These are phyloP conservation scores for Penicillium sp. DNA, from an alignment of 2,329 filamentous ascomycete species.

Conservation along the genomic window DNA sequence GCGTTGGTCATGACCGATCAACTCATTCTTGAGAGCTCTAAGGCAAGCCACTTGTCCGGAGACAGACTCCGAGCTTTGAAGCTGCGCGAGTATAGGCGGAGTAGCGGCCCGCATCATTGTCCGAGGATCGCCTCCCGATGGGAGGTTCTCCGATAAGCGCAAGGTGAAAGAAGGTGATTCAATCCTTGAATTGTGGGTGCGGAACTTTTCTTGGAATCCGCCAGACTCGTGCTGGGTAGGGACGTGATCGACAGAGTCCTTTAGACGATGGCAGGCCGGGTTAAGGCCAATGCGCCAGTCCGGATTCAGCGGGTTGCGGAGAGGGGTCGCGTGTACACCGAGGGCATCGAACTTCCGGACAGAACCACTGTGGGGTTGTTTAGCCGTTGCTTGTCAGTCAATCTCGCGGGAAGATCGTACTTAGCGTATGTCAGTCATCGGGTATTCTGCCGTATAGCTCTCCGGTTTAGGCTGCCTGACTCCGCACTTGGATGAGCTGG, in stretches of 20 bases:
- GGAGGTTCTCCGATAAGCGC: slow-evolving; percentile 12
- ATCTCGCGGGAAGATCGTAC: background rate
- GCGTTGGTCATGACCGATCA: slow-evolving; percentile 81
- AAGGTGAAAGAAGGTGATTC: background rate
- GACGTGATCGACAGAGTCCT: slow-evolving; percentile 2
- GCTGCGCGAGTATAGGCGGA: slow-evolving; percentile 56
- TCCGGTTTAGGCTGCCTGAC: slow-evolving; percentile 1
- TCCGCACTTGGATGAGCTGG: slow-evolving; percentile 10
- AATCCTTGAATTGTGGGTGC: background rate
- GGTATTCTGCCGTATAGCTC: background rate
- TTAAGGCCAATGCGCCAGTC: background rate
- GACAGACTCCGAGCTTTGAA: slow-evolving; percentile 52
- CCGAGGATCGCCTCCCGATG: slow-evolving; percentile 30
- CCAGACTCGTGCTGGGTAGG: background rate
- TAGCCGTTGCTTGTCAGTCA: background rate
- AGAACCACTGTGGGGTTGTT: background rate
- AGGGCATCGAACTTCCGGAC: background rate
- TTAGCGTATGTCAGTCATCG: background rate
- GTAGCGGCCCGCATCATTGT: slow-evolving; percentile 56
- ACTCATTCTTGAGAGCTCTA: slow-evolving; percentile 77
- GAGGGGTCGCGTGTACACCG: slow-evolving; percentile 1
- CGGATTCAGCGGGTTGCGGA: slow-evolving; percentile 7
- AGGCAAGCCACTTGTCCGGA: slow-evolving; percentile 55
- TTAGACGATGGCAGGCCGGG: slow-evolving; percentile 2
- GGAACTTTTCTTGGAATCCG: background rate